Evolutionary conservation across 306 rosid genomes (phyloP), one percentile per base, ranked within the genome.

Genomic region (Ormosia semicastrata): DNA sequence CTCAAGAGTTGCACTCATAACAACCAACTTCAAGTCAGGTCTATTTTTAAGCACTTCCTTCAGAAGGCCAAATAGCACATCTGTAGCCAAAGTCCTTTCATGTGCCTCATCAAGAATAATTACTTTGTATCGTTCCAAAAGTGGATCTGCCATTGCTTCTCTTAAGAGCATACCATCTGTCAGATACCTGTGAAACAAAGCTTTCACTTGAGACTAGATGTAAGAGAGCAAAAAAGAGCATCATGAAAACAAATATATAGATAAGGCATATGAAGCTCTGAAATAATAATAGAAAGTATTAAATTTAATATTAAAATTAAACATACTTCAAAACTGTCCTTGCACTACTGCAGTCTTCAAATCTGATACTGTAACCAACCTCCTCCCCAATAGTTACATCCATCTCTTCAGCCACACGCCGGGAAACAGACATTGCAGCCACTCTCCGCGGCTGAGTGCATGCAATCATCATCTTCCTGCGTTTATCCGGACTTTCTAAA

Each of bases 371-470:
- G 73, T 94, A 92, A 91, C 98, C 98, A 64, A 94, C 98, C 88
- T 94, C 98, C 83, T 94, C 98, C 34, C 98, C 98, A 9, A 92
- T 94, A 63, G 86, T 87, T 58, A 94, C 98, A 57, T 94, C 98
- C 98, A 94, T 94, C 94, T 94, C 98, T 79, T 94, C 97, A 4
- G 98, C 98, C 70, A 94, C 98, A 87, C 98, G 98, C 33, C 94
- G 84, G n/a, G 98, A 94, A 69, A 94, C 98, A 66, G 98, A 94
- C 97, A 94, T 94, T 7, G 97, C 98, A 82, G 98, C 98, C 88
- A 94, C 97, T 64, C 98, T 87, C 49, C 97, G 96, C 52, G 98
- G 98, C 72, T 92, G 97, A 76, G 98, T 94, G 82, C 98, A 94
- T 3, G 94, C 98, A 82, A 92, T 53, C 98, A 93, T 90, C 94